Evolutionary conservation across 2,329 filamentous ascomycete genomes (phyloP), one percentile per base, ranked within the genome.

Genomic region (Ceratocystis diversiconidia): DNA sequence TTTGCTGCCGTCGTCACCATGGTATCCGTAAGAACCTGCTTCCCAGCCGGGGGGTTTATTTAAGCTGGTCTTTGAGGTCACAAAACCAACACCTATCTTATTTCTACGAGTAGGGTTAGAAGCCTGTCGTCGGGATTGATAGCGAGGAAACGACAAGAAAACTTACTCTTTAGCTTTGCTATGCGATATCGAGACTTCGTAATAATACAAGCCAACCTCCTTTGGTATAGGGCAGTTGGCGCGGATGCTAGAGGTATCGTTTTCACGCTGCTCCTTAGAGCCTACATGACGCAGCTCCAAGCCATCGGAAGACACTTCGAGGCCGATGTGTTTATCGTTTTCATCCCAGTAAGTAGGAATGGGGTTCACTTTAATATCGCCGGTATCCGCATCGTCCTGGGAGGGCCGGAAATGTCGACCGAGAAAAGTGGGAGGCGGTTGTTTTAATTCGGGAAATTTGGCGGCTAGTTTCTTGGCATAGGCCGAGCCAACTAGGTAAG

Each of bases 131-230:
- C 36, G 3, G 36, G 10, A 41, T 50, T 4, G 17, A 19, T 36
- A 6, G 57, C 3, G 59, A 7, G 19, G 43, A n/a, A 7, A 28
- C 6, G 28, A 36, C 19, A 6, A 43, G 22, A 19, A 10, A 36
- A 46, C 81, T 64, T 76, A 84, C 81, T 84, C 82, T 55, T 83
- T 80, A 69, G 76, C 75, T 71, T 79, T 81, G 63, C 76, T 78
- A 17, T 77, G 75, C 30, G 81, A 66, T 61, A 85, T 77, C 17
- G 76, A 76, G 28, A 87, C 80, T 73, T 99, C 94, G 72, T 85
- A 99, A 74, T 99, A 99, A 75, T 96, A 99, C 67, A 99, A 87
- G 1, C 94, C 94, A 70, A 89, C 94, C 72, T 95, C 88, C 44
- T 85, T 81, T 3, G 94, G 91, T 85, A 97, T 96, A 61, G 86